phyloP scores from a whole-genome alignment of 495 filamentous ascomycete genomes.

The Aspergillus haitiensis region DNA sequence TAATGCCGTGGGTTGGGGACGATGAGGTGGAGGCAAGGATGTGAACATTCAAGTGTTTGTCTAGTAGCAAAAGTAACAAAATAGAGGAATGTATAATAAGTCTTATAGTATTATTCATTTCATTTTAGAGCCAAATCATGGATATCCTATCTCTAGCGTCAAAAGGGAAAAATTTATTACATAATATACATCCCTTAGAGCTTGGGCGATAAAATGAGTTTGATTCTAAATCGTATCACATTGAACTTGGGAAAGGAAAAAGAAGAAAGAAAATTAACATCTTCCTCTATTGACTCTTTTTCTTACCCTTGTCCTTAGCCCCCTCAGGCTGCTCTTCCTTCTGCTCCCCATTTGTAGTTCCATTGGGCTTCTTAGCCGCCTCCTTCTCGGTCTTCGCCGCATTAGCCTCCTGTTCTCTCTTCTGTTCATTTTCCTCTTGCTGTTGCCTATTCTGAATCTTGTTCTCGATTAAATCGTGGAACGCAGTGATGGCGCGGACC shows the following conservation, averaged over 20 bases:
- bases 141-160: not conserved
- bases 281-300: constrained; percentile 51
- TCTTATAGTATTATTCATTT: too few species aligned
- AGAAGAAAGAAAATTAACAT: constrained; percentile 9
- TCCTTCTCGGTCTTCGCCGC: constrained; percentile 63
- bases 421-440: constrained; percentile 89
- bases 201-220: constrained; percentile 14
- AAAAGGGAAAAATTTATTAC: constrained; percentile 2
- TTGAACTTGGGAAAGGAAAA: constrained; percentile 18
- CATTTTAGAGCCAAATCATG: too few species aligned
- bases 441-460: constrained; percentile 99
- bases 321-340: constrained; percentile 63
- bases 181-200: constrained; percentile 34
- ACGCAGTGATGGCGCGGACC: constrained; percentile 96
- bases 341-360: constrained; percentile 59
- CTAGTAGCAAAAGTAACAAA: too few species aligned
- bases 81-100: too few species aligned
- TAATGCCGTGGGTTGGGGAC: too few species aligned
- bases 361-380: constrained; percentile 57
- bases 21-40: too few species aligned
- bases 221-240: constrained; percentile 35
- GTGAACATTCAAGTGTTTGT: too few species aligned
- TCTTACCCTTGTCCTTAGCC: constrained; percentile 59
- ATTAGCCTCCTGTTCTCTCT: constrained; percentile 66
- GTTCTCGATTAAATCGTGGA: constrained; percentile 99